Conservation (phyloP, 2,329 filamentous ascomycete genomes). For the Neodidymelliopsis sp. region DNA sequence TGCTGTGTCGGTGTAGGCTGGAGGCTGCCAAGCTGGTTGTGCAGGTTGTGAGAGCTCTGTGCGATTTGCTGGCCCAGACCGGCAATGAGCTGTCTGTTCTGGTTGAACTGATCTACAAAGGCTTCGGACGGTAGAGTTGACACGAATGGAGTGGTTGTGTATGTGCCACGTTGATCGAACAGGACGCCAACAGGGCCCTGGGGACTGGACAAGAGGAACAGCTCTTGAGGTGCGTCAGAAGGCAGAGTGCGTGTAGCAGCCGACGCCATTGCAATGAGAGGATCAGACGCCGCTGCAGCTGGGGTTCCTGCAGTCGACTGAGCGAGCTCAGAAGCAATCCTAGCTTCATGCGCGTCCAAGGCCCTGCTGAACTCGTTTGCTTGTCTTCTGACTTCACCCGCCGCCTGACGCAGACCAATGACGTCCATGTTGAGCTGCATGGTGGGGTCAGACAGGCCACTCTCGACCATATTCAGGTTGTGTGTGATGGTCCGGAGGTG, state of each 20-base stretch:
- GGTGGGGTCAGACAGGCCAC: conserved; percentile 33
- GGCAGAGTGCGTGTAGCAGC: conserved; percentile 19
- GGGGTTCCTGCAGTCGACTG: conserved; percentile 7
- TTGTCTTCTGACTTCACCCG: conserved; percentile 36
- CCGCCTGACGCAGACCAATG: conserved; percentile 37
- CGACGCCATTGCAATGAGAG: conserved; percentile 13
- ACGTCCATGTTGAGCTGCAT: conserved; percentile 42
- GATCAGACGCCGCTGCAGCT: conserved; percentile 5
- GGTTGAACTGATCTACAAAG: conserved; percentile 44
- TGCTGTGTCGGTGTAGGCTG: conserved; percentile 31
- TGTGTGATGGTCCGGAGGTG: conserved; percentile 33
- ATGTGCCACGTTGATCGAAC: conserved; percentile 46
- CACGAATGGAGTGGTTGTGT: conserved; percentile 41
- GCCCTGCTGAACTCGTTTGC: conserved; percentile 31
- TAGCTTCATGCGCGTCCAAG: conserved; percentile 28
- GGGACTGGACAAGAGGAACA: conserved; percentile 48
- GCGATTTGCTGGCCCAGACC: conserved; percentile 42
- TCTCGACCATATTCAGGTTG: conserved; percentile 40
- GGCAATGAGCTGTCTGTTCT: conserved; percentile 44
- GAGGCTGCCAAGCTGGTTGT: conserved; percentile 28
- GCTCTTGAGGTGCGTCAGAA: conserved; percentile 32
- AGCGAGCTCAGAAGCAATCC: neutral
- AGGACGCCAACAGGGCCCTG: conserved; percentile 48
- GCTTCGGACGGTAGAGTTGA: conserved; percentile 38
- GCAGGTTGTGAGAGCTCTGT: conserved; percentile 23